phyloP scores from a whole-genome alignment of 2,329 filamentous ascomycete genomes.

The Dryadomyces quercus-mongolicae region DNA sequence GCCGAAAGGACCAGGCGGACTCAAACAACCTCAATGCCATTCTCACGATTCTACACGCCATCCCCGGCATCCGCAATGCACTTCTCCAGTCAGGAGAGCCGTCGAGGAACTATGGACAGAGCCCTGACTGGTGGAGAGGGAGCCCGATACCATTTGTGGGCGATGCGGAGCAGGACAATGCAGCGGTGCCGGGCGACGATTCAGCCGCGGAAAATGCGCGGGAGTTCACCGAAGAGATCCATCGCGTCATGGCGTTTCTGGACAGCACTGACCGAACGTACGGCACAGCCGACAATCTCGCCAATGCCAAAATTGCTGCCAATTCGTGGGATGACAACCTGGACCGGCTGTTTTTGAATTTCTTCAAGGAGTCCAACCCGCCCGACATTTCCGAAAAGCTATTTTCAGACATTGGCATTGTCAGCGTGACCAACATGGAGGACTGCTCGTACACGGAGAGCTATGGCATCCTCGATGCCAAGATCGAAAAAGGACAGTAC shows the following conservation, averaged over 20 bases:
- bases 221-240: slow-evolving; percentile 40
- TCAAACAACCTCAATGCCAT: slow-evolving; percentile 37
- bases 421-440: neutral
- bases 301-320: neutral
- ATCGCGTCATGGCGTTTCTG: slow-evolving; percentile 51
- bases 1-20: slow-evolving; percentile 16
- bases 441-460: neutral
- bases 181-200: slow-evolving; percentile 20
- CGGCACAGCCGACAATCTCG: slow-evolving; percentile 33
- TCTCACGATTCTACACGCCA: slow-evolving; percentile 46
- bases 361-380: slow-evolving; percentile 17
- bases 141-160: slow-evolving; percentile 18
- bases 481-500: slow-evolving; percentile 66
- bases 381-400: neutral
- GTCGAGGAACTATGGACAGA: slow-evolving; percentile 38
- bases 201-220: slow-evolving; percentile 19
- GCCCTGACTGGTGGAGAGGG: slow-evolving; percentile 51
- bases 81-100: slow-evolving; percentile 32
- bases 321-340: slow-evolving; percentile 17
- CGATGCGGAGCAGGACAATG: slow-evolving; percentile 20
- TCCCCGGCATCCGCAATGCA: slow-evolving; percentile 44
- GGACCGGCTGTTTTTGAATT: slow-evolving; percentile 32
- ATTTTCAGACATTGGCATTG: slow-evolving; percentile 2
- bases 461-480: slow-evolving; percentile 14
- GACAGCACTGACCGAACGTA: slow-evolving; percentile 48